Conservation (phyloP, 768 basidiomycete genomes). For the Lactifluus echinatus region DNA sequence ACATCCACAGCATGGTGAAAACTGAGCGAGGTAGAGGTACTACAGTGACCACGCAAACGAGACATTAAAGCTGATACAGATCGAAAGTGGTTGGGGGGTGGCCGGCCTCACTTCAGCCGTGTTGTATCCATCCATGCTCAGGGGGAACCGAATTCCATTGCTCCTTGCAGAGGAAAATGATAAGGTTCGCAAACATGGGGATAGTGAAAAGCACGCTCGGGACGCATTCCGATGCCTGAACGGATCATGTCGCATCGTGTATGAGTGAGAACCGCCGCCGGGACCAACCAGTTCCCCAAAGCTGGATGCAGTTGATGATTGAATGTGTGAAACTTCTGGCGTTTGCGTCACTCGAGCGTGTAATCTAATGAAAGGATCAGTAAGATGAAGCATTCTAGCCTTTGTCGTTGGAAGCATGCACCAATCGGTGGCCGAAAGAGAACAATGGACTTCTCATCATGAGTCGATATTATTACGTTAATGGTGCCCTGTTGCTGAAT, state of each 20-base stretch:
- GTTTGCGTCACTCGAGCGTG: too few relatives aligned
- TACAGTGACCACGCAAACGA: too few relatives aligned
- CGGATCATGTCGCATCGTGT: background rate
- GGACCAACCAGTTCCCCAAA: background rate
- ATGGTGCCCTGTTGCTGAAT: background rate
- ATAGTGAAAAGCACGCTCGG: background rate
- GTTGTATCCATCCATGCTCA: background rate
- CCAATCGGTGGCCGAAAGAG: background rate
- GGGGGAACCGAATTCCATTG: background rate
- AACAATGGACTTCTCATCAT: background rate
- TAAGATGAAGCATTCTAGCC: background rate
- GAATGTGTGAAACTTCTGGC: background rate
- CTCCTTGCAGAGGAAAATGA: background rate
- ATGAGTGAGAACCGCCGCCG: background rate
- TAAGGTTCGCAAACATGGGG: background rate
- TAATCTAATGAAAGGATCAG: too few relatives aligned
- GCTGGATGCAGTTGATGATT: background rate
- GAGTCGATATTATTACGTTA: background rate
- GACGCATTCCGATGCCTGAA: constrained; percentile 1
- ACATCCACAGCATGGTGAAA: background rate
- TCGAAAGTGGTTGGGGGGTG: background rate
- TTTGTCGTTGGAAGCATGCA: background rate
- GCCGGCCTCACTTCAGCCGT: background rate
- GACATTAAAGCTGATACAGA: background rate
- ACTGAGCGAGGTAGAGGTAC: background rate